A percentile compares a stretch with the other conserved stretches of the same genome.
These are phyloP conservation scores for Fusarium nodosum DNA, from an alignment of 2,329 filamentous ascomycete species.

Conservation along the genomic window DNA sequence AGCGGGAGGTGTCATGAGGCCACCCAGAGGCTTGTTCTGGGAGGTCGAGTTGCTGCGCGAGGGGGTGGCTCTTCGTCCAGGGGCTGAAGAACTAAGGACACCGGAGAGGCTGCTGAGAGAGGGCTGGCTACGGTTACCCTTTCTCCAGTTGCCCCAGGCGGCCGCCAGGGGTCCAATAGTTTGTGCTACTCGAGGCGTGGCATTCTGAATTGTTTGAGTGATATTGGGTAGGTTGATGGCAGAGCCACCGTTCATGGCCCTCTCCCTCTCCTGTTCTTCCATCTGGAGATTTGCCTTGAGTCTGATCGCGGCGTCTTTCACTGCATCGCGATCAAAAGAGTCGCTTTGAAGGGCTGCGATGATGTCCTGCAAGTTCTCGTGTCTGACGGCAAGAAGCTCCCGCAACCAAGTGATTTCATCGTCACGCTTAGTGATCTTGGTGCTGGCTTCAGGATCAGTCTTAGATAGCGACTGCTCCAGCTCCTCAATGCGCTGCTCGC, in stretches of 20 bases:
- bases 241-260: conserved; percentile 79
- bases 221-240: conserved; percentile 79
- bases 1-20: conserved; percentile 89
- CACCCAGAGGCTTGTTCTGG: conserved; percentile 75
- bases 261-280: conserved; percentile 95
- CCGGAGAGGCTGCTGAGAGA: conserved; percentile 64
- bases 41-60: conserved; percentile 69
- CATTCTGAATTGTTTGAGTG: conserved; percentile 81
- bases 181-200: conserved; percentile 86
- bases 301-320: conserved; percentile 92
- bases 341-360: conserved; percentile 83
- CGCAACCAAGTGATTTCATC: conserved; percentile 96
- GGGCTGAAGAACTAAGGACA: conserved; percentile 60
- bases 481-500: conserved; percentile 89
- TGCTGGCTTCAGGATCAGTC: conserved; percentile 80
- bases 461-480: conserved; percentile 79
- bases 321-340: conserved; percentile 79
- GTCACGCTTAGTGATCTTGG: conserved; percentile 89
- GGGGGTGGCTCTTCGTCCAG: conserved; percentile 66
- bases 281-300: conserved; percentile 96
- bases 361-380: conserved; percentile 93
- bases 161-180: conserved; percentile 82
- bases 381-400: conserved; percentile 89
- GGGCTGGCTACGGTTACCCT: conserved; percentile 70
- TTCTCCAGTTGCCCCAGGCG: conserved; percentile 97